Base-by-base conservation (phyloP, 225 moss, liverwort and hornwort genomes). In the Bryum argenteum region DNA sequence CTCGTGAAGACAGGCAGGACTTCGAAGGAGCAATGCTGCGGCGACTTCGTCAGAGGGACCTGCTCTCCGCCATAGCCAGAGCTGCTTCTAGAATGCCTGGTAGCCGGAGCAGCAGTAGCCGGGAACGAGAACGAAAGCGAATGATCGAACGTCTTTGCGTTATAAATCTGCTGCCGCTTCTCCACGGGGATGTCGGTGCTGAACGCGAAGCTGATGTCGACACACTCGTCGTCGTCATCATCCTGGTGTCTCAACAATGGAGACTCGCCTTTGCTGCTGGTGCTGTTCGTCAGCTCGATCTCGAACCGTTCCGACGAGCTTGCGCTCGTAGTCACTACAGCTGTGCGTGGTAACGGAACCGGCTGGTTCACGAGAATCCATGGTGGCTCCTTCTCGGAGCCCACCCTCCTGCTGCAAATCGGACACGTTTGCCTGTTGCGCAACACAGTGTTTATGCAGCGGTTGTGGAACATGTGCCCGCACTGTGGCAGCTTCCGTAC, bases 281-380 rank as follows among this genome's bases (percentile, higher is more conserved):
- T 50, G 23, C 54, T 59, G 54, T 72, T 67, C 1, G n/a, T n/a
- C n/a, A 85, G 61, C 47, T 79, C 79, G 24, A 81, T 78, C 75
- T 85, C 85, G 18, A 79, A 81, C 42, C 75, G 75, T 45, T 78
- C 78, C 6, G 80, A 81, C 0, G 84, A 69, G 72, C 78, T 85
- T n/a, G n/a, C n/a, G 12, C 45, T 69, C 23, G n/a, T 63, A 13
- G n/a, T n/a, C n/a, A n/a, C n/a, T n/a, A 66, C n/a, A 5, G 61
- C 42, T 10, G 18, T 74, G 44, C 33, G 75, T 1, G 85, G 85
- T 5, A 85, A 79, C 10, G 85, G 81, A 21, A 82, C 61, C 20
- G 85, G 85, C 70, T 76, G 79, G 18, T 85, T 85, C 43, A 82
- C 79, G 17, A 82, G 73, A 45, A 85, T 61, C 85, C 85, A 85